Conservation (phyloP, 768 basidiomycete species). For the Mycena haematopus region DNA sequence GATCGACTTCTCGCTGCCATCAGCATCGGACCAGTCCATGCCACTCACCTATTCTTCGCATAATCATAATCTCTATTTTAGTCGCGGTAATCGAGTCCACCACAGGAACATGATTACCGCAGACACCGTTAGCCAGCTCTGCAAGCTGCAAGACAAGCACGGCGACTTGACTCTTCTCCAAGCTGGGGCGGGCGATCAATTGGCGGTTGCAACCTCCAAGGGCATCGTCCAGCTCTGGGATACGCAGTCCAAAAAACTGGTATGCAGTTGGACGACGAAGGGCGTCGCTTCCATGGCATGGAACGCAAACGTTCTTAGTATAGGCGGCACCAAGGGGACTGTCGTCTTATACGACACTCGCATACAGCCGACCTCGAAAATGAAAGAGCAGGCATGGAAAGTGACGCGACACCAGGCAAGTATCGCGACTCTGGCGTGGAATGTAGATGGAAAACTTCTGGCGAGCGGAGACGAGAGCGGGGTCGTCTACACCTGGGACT, state of each 20-base stretch:
- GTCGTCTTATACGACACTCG: conserved; percentile 80
- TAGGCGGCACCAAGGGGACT: conserved; percentile 70
- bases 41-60: conserved; percentile 50
- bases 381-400: background rate
- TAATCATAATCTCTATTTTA: conserved; percentile 48
- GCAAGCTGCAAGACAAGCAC: conserved; percentile 52
- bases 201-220: conserved; percentile 67
- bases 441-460: conserved; percentile 65
- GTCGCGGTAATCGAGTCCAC: conserved; percentile 61
- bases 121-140: conserved; percentile 46
- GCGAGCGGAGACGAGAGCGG: conserved; percentile 83
- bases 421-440: conserved; percentile 73
- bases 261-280: conserved; percentile 59
- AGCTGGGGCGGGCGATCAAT: conserved; percentile 41
- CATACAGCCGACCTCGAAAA: conserved; percentile 62
- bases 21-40: conserved; percentile 19
- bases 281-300: conserved; percentile 71
- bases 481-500: conserved; percentile 80
- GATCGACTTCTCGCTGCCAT: conserved; percentile 41
- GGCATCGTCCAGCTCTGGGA: conserved; percentile 82
- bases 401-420: conserved; percentile 71
- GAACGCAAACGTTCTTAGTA: conserved; percentile 68
- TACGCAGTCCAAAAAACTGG: conserved; percentile 58
- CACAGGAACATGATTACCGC: conserved; percentile 48
- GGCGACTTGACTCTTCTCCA: conserved; percentile 53